These are phyloP conservation scores for Insectozyma bohioensis DNA, from an alignment of 1,139 yeast species.

Conservation along the genomic window DNA sequence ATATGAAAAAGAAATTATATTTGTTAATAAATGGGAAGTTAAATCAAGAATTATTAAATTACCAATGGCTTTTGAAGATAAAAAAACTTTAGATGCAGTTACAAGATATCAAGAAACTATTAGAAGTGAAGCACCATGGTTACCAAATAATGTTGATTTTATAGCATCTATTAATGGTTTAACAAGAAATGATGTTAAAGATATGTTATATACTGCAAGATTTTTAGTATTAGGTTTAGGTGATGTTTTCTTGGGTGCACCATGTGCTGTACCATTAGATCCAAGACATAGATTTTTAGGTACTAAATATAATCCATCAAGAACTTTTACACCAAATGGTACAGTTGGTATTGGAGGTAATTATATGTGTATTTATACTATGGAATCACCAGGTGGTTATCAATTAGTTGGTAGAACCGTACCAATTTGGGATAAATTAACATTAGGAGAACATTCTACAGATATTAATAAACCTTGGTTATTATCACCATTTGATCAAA, in stretches of 20 bases:
- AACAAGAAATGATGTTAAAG: conserved; percentile 70
- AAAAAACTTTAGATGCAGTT: conserved; percentile 84
- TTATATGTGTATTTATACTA: conserved; percentile 97
- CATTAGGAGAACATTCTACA: conserved; percentile 64
- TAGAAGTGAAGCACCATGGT: conserved; percentile 92
- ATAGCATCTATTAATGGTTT: conserved; percentile 85
- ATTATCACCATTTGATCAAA: conserved; percentile 86
- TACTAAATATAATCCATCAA: conserved; percentile 91
- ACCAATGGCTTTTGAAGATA: conserved; percentile 97
- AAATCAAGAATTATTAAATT: conserved; percentile 77
- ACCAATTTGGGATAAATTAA: conserved; percentile 95
- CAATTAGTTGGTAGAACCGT: conserved; percentile 95
- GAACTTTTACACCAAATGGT: conserved; percentile 95
- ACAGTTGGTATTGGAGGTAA: conserved; percentile 97
- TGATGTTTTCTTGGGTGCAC: conserved; percentile 96
- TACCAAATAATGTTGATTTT: conserved; percentile 95
- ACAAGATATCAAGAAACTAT: conserved; percentile 90
- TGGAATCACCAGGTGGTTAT: conserved; percentile 99
- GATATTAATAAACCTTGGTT: conserved; percentile 78
- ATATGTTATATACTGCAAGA: conserved; percentile 83
- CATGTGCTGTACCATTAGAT: conserved; percentile 97
- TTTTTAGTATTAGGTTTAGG: conserved; percentile 93
- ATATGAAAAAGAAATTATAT: conserved; percentile 71
- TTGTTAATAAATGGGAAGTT: conserved; percentile 80
- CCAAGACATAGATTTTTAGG: conserved; percentile 94